These are phyloP conservation scores for Trichoderma atrobrunneum DNA, from an alignment of 2,329 filamentous ascomycete species.

Conservation along the genomic window DNA sequence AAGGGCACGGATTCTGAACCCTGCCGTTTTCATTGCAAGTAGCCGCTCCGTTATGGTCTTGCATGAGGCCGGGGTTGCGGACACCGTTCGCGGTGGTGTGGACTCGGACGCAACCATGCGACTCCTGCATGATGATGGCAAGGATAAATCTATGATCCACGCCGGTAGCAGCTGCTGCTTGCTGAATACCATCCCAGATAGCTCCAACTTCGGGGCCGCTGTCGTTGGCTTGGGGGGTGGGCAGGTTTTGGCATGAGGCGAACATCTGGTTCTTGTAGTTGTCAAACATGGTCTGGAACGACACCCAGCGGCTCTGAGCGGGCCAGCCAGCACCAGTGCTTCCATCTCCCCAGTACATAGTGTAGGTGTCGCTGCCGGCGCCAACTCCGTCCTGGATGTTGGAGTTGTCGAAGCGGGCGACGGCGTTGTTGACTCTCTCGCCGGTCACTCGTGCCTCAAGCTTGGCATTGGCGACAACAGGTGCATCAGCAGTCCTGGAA, in stretches of 20 bases:
- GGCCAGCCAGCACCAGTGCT: constrained; percentile 16
- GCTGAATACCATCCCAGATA: constrained; percentile 31
- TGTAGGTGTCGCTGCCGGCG: constrained; percentile 30
- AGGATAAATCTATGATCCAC: constrained; percentile 43
- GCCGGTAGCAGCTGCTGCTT: constrained; percentile 28
- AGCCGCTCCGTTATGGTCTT: constrained; percentile 36
- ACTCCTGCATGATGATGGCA: constrained; percentile 45
- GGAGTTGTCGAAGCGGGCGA: constrained; percentile 16
- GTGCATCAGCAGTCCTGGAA: neutral
- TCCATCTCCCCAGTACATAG: constrained; percentile 21
- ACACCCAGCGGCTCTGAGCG: constrained; percentile 12
- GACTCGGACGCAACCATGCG: constrained; percentile 40
- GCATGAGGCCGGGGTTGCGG: constrained; percentile 43
- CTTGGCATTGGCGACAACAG: neutral
- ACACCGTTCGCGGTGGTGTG: constrained; percentile 38
- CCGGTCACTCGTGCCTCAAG: neutral
- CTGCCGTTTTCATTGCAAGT: constrained; percentile 33
- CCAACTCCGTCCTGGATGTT: constrained; percentile 21
- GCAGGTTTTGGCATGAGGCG: constrained; percentile 18
- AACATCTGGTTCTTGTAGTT: constrained; percentile 24
- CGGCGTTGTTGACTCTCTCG: constrained; percentile 5
- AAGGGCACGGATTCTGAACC: constrained; percentile 30
- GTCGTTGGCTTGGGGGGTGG: constrained; percentile 16
- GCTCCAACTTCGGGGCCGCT: constrained; percentile 16
- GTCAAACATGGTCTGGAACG: constrained; percentile 25